Evolutionary conservation across 768 basidiomycete genomes (phyloP).

Genomic region (Leccinum obscurum): DNA sequence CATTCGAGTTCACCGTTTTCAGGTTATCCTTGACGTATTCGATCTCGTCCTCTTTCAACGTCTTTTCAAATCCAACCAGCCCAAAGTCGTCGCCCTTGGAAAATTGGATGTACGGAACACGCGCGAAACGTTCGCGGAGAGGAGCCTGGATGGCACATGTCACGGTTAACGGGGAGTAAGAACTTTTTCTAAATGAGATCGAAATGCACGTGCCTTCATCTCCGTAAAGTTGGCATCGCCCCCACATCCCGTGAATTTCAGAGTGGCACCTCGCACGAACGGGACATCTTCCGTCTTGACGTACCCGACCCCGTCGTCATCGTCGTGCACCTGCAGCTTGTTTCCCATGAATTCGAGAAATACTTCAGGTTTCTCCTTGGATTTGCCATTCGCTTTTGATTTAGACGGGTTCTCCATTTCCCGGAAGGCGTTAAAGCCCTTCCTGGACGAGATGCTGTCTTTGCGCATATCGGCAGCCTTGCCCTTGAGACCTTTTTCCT

Average conservation of each 20-base stretch:
- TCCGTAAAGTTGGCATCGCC: conserved; percentile 62
- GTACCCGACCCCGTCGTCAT: conserved; percentile 46
- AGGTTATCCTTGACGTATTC: conserved; percentile 65
- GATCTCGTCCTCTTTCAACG: conserved; percentile 70
- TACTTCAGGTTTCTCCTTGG: conserved; percentile 51
- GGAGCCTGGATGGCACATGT: conserved; percentile 35
- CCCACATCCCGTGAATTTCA: conserved; percentile 53
- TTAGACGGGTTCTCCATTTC: conserved; percentile 52
- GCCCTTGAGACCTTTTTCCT: conserved; percentile 86
- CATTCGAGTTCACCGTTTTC: conserved; percentile 61
- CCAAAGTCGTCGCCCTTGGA: conserved; percentile 46
- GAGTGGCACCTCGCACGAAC: conserved; percentile 44
- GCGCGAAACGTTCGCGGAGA: conserved; percentile 47
- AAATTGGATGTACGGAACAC: conserved; percentile 49
- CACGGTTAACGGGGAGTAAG: neutral
- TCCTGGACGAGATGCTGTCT: conserved; percentile 49
- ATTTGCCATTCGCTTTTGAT: conserved; percentile 25
- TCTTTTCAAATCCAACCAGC: conserved; percentile 58
- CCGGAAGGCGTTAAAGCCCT: conserved; percentile 80
- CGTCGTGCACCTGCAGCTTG: conserved; percentile 58
- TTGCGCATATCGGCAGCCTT: conserved; percentile 63
- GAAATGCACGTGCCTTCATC: conserved; percentile 44
- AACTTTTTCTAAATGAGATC: neutral
- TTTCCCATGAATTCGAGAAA: conserved; percentile 75
- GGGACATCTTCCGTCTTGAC: conserved; percentile 46